Conservation (phyloP, 164 flowering plant genomes). For the Litsea cubeba region DNA sequence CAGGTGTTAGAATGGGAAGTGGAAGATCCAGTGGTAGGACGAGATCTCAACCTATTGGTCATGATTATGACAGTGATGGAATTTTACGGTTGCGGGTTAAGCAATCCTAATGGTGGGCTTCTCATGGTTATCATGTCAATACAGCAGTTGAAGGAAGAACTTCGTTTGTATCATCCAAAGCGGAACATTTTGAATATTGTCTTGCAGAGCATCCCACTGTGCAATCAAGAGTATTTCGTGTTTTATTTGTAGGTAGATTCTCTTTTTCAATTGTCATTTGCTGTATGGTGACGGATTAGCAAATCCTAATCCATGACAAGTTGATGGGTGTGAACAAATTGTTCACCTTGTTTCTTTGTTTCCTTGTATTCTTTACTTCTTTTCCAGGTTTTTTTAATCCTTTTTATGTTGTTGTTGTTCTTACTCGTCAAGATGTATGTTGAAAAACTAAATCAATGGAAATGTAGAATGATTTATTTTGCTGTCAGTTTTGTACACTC, state of each 20-base stretch:
- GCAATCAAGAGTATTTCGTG: constrained; percentile 16
- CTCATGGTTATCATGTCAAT: background rate
- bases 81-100: constrained; percentile 19
- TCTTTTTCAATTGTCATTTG: constrained; percentile 9
- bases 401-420: background rate
- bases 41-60: constrained; percentile 14
- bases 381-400: background rate
- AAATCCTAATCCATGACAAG: constrained; percentile 14
- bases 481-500: background rate
- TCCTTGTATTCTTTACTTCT: background rate
- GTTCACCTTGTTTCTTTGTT: background rate
- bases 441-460: constrained; percentile 1
- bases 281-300: constrained; percentile 14
- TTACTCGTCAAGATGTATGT: constrained; percentile 2
- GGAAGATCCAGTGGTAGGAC: constrained; percentile 25
- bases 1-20: constrained; percentile 35
- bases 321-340: background rate
- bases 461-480: background rate
- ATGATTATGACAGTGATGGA: constrained; percentile 12
- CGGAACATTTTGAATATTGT: constrained; percentile 12
- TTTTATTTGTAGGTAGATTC: constrained; percentile 15
- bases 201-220: constrained; percentile 15
- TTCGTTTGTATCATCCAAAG: constrained; percentile 10
- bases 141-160: constrained; percentile 2
- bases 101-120: constrained; percentile 14